Evolutionary conservation across 139 green algal genomes (phyloP).

Genomic region (Eudorina sp.): DNA sequence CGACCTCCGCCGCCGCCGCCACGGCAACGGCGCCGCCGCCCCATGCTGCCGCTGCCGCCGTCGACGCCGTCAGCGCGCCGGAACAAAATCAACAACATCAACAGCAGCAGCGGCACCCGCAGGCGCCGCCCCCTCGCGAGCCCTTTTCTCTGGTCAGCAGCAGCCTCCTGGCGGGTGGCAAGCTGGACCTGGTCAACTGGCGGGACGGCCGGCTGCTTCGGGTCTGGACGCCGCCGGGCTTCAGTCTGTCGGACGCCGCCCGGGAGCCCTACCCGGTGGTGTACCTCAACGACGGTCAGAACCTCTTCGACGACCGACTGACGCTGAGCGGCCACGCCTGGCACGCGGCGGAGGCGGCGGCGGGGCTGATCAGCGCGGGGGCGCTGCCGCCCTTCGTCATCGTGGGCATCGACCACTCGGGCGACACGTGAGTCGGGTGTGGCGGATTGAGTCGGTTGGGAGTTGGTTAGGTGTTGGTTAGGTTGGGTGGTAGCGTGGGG

Average conservation of each 20-base stretch:
- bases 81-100: too few relatives aligned
- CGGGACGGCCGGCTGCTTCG: slow-evolving; percentile 48
- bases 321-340: slow-evolving; percentile 60
- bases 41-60: too few relatives aligned
- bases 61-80: too few relatives aligned
- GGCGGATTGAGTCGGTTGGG: too few relatives aligned
- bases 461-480: too few relatives aligned
- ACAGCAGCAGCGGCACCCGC: too few relatives aligned
- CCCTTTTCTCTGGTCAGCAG: background rate
- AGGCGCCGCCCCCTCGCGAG: background rate
- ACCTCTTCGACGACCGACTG: slow-evolving; percentile 65
- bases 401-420: slow-evolving; percentile 69
- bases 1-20: too few relatives aligned
- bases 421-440: background rate
- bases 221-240: slow-evolving; percentile 52
- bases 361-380: slow-evolving; percentile 51
- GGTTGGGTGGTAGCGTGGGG: too few relatives aligned
- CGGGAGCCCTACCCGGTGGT: slow-evolving; percentile 54
- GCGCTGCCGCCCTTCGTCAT: slow-evolving; percentile 69
- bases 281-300: slow-evolving; percentile 75
- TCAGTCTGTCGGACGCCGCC: background rate
- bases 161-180: slow-evolving; percentile 36
- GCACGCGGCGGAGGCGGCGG: slow-evolving; percentile 61
- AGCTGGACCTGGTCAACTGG: slow-evolving; percentile 39
- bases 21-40: too few relatives aligned